Evolutionary conservation across 78 protist species (phyloP).

Genomic region (Polysphondylium violaceum): DNA sequence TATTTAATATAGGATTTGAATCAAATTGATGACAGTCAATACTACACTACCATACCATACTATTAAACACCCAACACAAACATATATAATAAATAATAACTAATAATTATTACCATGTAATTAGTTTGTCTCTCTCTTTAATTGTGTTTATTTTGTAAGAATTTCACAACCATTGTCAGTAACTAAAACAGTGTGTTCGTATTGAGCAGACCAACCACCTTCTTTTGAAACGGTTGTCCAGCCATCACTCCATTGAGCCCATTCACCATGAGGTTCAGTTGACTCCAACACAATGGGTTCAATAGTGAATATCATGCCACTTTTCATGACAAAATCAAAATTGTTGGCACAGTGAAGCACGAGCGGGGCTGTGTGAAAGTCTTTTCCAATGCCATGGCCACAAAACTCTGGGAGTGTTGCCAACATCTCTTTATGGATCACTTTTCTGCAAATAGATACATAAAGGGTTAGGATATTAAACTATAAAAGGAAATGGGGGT

Average conservation of each 20-base stretch:
- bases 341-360: slow-evolving; percentile 43
- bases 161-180: slow-evolving; percentile 91
- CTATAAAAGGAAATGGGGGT: background rate
- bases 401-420: slow-evolving; percentile 37
- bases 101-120: background rate
- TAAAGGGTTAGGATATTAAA: background rate
- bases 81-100: too few species aligned
- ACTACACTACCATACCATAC: too few species aligned
- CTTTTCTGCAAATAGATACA: background rate
- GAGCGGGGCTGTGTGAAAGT: slow-evolving; percentile 52
- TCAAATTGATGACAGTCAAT: too few species aligned
- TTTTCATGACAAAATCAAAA: slow-evolving; percentile 86
- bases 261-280: slow-evolving; percentile 46
- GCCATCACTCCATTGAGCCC: slow-evolving; percentile 92
- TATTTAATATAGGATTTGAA: too few species aligned
- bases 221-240: slow-evolving; percentile 96
- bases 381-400: slow-evolving; percentile 83
- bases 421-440: slow-evolving; percentile 40
- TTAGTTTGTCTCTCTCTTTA: background rate
- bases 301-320: slow-evolving; percentile 96
- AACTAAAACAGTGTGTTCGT: slow-evolving; percentile 97
- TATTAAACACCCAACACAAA: background rate
- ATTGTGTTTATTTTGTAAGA: slow-evolving; percentile 73
- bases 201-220: slow-evolving; percentile 97
- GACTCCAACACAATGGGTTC: slow-evolving; percentile 79